Percentiles rank a stretch among this genome's conserved stretches.
These are phyloP conservation scores for Mycena capillaripes DNA, from an alignment of 768 basidiomycete genomes.

Conservation along the genomic window DNA sequence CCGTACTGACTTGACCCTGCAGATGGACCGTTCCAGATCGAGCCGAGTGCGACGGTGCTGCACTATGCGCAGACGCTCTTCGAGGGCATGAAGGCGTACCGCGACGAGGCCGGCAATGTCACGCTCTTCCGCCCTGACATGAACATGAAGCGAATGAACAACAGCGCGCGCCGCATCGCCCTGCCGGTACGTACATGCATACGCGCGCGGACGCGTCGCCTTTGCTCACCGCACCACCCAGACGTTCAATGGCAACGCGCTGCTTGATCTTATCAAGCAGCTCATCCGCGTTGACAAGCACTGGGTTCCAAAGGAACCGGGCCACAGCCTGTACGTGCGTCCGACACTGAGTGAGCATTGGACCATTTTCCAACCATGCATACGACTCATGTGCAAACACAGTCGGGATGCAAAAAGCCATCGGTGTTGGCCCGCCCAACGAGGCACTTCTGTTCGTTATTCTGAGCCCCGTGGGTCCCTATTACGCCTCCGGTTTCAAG, in stretches of 20 bases:
- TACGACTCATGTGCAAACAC: conserved; percentile 11
- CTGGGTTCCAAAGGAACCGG: conserved; percentile 92
- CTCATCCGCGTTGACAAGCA: conserved; percentile 86
- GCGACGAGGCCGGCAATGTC: conserved; percentile 77
- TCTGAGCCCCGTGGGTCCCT: conserved; percentile 86
- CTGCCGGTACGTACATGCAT: conserved; percentile 69
- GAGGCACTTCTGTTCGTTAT: conserved; percentile 92
- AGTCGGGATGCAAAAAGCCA: conserved; percentile 84
- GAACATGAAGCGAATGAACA: conserved; percentile 98
- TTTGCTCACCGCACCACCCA: conserved; percentile 43
- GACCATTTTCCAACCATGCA: neutral
- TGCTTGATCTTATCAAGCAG: conserved; percentile 87
- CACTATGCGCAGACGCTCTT: conserved; percentile 95
- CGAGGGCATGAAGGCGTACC: conserved; percentile 96
- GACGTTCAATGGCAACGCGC: conserved; percentile 83
- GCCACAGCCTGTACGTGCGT: conserved; percentile 93
- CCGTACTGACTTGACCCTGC: conserved; percentile 13
- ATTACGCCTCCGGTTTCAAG: conserved; percentile 91
- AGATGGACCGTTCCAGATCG: conserved; percentile 82
- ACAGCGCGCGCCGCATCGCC: conserved; percentile 82
- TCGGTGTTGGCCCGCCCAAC: conserved; percentile 82
- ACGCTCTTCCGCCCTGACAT: conserved; percentile 94
- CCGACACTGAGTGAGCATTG: conserved; percentile 72
- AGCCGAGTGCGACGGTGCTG: conserved; percentile 85
- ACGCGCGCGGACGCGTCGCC: neutral